These are phyloP conservation scores for Aegilops longissima DNA, from an alignment of 176 grass and related monocot genomes.

Conservation along the genomic window DNA sequence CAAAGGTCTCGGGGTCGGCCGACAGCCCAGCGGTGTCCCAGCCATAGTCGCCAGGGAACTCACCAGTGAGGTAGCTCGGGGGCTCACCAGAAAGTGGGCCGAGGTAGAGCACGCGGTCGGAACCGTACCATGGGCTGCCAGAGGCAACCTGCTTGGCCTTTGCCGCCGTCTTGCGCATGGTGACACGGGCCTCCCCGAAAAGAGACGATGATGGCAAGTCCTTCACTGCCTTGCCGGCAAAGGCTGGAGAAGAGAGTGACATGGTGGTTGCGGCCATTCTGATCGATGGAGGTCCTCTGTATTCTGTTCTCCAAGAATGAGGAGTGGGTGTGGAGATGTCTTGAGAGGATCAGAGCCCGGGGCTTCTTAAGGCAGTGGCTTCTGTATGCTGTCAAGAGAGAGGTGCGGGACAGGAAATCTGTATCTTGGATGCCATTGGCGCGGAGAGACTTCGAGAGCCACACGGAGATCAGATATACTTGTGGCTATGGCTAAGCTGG, in stretches of 20 bases:
- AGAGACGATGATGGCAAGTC: background rate
- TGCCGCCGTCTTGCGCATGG: background rate
- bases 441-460: background rate
- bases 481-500: background rate
- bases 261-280: background rate
- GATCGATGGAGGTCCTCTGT: no score
- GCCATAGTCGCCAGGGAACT: background rate
- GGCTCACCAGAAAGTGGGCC: no score
- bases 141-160: background rate
- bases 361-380: background rate
- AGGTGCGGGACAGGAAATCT: background rate
- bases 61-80: no score
- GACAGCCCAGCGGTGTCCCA: background rate
- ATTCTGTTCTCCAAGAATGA: background rate
- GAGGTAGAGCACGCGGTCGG: no score
- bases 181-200: background rate
- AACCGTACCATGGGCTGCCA: no score
- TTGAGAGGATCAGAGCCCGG: background rate
- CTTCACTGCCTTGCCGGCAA: background rate
- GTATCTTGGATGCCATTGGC: background rate
- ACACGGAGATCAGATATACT: background rate
- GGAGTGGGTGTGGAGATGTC: background rate
- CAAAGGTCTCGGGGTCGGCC: background rate
- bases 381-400: background rate
- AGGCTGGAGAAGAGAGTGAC: background rate